phyloP scores from a whole-genome alignment of 2,329 filamentous ascomycete species.

The Chalaropsis ovoidea region DNA sequence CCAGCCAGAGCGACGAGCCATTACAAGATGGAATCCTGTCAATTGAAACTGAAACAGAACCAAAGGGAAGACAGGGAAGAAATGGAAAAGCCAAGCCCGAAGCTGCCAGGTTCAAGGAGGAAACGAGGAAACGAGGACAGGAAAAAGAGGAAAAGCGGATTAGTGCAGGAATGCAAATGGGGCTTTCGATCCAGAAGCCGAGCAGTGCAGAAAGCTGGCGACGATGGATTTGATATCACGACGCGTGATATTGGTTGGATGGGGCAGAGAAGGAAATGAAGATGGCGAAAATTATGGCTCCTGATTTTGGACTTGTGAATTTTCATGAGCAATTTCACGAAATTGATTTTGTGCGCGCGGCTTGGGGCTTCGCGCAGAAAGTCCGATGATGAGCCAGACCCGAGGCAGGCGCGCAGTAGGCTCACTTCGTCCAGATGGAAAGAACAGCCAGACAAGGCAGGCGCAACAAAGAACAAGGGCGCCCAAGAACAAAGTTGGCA shows the following conservation, averaged over 20 bases:
- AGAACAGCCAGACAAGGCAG: neutral
- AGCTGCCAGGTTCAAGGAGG: neutral
- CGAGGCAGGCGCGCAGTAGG: neutral
- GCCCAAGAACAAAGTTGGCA: neutral
- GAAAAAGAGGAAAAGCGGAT: neutral
- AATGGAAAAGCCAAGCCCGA: neutral
- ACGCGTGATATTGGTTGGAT: neutral
- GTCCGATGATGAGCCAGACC: neutral
- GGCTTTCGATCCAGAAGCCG: neutral
- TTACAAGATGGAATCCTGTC: slow-evolving; percentile 8
- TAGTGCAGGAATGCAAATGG: neutral
- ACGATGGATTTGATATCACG: neutral
- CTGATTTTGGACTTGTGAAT: neutral
- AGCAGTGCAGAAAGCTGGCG: neutral
- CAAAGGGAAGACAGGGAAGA: neutral
- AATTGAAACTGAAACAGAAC: slow-evolving; percentile 9
- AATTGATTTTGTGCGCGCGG: neutral
- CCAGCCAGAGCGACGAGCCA: neutral
- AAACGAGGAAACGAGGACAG: neutral
- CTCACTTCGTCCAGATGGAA: neutral
- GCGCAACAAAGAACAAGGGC: neutral
- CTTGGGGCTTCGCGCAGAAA: neutral
- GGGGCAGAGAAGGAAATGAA: neutral
- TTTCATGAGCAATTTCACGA: no score
- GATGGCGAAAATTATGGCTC: no score